Evolutionary conservation across 352 stramenopile species (phyloP), one percentile per base, ranked within the genome.

Genomic region (Blastocystis sp.): DNA sequence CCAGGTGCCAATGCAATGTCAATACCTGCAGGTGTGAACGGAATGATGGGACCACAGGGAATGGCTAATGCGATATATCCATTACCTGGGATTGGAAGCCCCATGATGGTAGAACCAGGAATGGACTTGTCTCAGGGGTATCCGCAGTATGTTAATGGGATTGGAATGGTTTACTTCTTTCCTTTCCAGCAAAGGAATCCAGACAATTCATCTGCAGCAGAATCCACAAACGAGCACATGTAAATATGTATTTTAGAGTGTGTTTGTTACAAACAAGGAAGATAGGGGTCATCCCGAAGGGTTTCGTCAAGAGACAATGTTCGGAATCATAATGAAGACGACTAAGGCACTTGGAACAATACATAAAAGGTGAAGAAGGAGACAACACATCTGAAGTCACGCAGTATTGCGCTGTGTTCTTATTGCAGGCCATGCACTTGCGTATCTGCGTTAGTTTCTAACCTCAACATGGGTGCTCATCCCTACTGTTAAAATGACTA

Each of bases 301-400:
- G 73, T 43, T 29, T 41, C 13, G 18, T 68, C 29, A 84, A 26
- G 2, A 84, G 50, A 29, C 18, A 6, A 5, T 41, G 34, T n/a
- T 34, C 9, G 8, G 59, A 50, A 45, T 69, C 53, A 34, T 84
- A 84, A 15, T 84, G 73, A 29, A 84, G 53, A 9, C 20, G 47
- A 7, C 26, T 34, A 6, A 84, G 56, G 50, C 73, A 84, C 3
- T 29, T 34, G 18, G 53, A 23, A 64, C 73, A 84, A 53, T 66
- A 84, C 43, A 68, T 69, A 29, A 37, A 84, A 23, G 73, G 73
- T 8, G 73, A 84, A 11, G 47, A 66, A n/a, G 73, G 56, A 66
- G 55, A 56, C 9, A 84, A 34, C 1, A 84, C 50, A 45, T 84
- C 73, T 23, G 59, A 66, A n/a, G 50, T 69, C 11, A 84, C 73